Conservation (phyloP, 495 filamentous ascomycete species). For the Xylaria cubensis region DNA sequence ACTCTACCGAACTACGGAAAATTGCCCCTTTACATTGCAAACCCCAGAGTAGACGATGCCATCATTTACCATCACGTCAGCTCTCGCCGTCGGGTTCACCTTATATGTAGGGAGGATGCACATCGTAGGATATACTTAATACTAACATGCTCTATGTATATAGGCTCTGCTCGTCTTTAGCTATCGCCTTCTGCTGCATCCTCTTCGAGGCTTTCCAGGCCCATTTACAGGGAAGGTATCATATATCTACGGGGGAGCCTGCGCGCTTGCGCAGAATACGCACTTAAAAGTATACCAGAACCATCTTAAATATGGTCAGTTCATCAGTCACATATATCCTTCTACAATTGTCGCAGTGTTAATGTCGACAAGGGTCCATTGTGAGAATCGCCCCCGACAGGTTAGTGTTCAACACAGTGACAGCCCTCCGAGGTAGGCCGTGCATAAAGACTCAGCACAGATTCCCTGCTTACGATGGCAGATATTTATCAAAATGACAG, state of each 20-base stretch:
- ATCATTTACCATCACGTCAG: neutral
- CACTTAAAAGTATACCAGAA: neutral
- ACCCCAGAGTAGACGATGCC: neutral
- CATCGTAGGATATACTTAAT: neutral
- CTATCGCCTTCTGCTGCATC: constrained; percentile 6
- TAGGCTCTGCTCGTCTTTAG: constrained; percentile 1
- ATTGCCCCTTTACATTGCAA: neutral
- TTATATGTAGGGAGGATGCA: neutral
- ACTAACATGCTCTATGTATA: neutral
- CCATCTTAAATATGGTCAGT: no score
- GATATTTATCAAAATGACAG: no score
- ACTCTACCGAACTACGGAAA: neutral
- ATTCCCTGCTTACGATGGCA: no score
- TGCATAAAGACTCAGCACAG: no score
- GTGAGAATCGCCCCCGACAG: no score
- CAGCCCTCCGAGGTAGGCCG: no score
- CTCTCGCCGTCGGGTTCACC: constrained; percentile 1
- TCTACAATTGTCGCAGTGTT: no score
- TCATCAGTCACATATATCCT: no score
- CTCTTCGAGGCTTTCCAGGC: constrained; percentile 1
- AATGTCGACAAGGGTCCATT: no score
- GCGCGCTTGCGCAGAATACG: neutral
- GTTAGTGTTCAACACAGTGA: no score
- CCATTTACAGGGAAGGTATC: neutral
- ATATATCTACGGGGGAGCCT: neutral